Evolutionary conservation across 2,329 filamentous ascomycete species (phyloP).

Genomic region (Aspergillus tanneri): DNA sequence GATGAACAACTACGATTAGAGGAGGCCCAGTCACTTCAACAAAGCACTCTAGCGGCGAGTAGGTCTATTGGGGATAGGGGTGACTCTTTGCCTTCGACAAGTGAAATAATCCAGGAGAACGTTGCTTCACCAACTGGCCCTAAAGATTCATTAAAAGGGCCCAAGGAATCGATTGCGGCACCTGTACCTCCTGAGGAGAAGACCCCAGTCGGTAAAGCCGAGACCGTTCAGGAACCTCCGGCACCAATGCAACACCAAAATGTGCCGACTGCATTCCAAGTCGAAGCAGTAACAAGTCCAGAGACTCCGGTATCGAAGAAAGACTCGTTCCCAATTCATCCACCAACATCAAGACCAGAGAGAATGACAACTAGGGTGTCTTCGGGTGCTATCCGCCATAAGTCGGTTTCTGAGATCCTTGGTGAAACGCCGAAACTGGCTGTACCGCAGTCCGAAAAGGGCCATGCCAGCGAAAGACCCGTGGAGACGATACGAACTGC

Average conservation of each 20-base stretch:
- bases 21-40: constrained; percentile 50
- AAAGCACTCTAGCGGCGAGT: constrained; percentile 23
- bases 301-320: constrained; percentile 29
- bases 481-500: constrained; percentile 25
- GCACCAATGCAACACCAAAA: constrained; percentile 16
- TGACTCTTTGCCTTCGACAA: constrained; percentile 18
- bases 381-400: constrained; percentile 68
- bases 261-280: constrained; percentile 14
- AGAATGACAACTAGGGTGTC: constrained; percentile 69
- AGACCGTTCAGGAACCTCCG: constrained; percentile 13
- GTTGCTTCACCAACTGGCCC: constrained; percentile 15
- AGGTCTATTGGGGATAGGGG: constrained; percentile 21
- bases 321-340: constrained; percentile 21
- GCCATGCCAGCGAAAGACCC: constrained; percentile 33
- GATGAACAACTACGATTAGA: constrained; percentile 60
- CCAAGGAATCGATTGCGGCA: constrained; percentile 13
- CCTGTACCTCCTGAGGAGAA: constrained; percentile 13
- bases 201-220: constrained; percentile 13
- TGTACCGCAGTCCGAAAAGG: constrained; percentile 38
- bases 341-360: constrained; percentile 42
- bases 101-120: constrained; percentile 29
- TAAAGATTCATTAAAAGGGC: constrained; percentile 22
- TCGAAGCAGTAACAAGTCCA: constrained; percentile 11
- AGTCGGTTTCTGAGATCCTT: constrained; percentile 71
- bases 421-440: constrained; percentile 54